Base-by-base conservation (phyloP, 768 basidiomycete genomes). In the Thelephora ganbajun region DNA sequence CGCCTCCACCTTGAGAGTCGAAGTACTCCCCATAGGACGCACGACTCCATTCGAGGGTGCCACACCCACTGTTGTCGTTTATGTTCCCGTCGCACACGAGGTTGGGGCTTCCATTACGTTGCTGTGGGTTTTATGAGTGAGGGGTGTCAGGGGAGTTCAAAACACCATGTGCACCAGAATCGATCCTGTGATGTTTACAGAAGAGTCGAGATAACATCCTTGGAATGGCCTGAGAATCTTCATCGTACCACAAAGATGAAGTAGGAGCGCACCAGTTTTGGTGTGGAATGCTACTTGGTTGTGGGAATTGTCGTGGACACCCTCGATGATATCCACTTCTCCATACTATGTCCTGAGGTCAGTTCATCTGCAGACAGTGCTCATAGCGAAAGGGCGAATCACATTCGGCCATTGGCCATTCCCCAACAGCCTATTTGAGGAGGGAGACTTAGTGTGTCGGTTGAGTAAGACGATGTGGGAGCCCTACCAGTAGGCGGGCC, bases 1-100 rank as follows among this genome's bases (percentile, higher is more conserved):
- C 79, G 2, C 90, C 90, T 4, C 90, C 90, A 9, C 82, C 76
- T 57, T 76, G 77, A 0, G 72, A 70, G 51, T 91, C 89, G 58
- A 91, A 91, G 46, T 73, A 74, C 34, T 82, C 79, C 0, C 90
- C 90, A 61, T 86, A 92, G 0, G 89, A 92, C 2, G 83, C 80
- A 18, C 72, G 70, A 56, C 86, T 90, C 77, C 77, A 79, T 57
- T 91, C 87, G 0, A 71, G 75, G 52, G 90, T 68, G 34, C 80
- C 80, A 54, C 90, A 91, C 6, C 90, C 89, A 39, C 79, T 70
- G 57, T 86, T 85, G 22, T 62, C 59, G 51, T 75, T 68, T 23
- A 70, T 58, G 30, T 62, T 59, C 18, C 69, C 76, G 56, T 63
- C 55, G 56, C 81, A 83, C 51, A 74, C 59, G 6, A 72, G 60